Base-by-base conservation (phyloP, 1,139 yeast species). In the Taphrina deformans region DNA sequence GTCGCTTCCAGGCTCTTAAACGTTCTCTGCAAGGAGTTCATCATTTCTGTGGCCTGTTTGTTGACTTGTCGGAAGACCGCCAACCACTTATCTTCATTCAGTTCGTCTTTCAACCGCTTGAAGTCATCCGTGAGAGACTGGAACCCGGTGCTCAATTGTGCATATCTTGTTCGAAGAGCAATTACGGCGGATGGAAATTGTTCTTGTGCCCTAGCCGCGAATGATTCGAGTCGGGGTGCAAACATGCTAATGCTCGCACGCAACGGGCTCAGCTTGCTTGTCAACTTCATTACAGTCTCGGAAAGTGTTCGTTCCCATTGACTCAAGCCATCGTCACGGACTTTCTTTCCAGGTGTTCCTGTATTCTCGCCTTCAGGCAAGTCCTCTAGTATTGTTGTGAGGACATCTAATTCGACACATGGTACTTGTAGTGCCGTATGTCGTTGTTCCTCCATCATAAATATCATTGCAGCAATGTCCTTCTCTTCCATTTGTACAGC, bases 361-460 rank as follows among this genome's bases (percentile, higher is more conserved):
- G 65, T 61, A 18, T 61, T 52, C 24, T 61, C 65, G 16, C 65
- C 65, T 27, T 61, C 65, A 7, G 65, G 65, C 23, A 27, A 35
- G 10, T 61, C 60, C 27, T 44, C 50, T 10, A 53, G 46, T n/a
- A 61, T 61, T 9, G 59, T 38, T 16, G 59, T 55, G 21, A 61
- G 48, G 24, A 61, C 53, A 27, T 61, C 65, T 23, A 52, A 27
- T 3, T 52, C 65, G 27, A 52, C 38, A 18, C 51, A 29, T 7
- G 40, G 27, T 10, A 40, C 53, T 18, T 46, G 60, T n/a, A 61
- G 14, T 14, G 45, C 53, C 1, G 45, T 50, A 21, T 61, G 65
- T 5, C 65, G 44, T 27, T 61, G 52, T 27, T 61, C 65, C 38
- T 61, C 60, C 21, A 48, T 40, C 31, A 38, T 48, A 23, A 38